These are phyloP conservation scores for Lasiodiplodia sp. DNA, from an alignment of 2,329 filamentous ascomycete species.

Conservation along the genomic window DNA sequence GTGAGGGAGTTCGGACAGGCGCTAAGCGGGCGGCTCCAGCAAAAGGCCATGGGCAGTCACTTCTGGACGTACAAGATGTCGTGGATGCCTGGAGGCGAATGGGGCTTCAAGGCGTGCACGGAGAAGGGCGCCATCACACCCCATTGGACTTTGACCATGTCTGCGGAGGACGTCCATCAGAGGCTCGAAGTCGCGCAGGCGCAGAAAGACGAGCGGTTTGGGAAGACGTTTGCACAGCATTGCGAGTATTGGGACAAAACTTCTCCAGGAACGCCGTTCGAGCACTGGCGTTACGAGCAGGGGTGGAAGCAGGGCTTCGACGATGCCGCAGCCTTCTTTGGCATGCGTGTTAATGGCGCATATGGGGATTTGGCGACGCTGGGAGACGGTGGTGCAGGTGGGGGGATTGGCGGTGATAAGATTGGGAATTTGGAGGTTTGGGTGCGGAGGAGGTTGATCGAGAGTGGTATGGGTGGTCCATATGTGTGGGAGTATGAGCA, in stretches of 20 bases:
- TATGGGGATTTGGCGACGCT: constrained; percentile 10
- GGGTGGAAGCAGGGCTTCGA: constrained; percentile 64
- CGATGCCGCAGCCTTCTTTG: constrained; percentile 63
- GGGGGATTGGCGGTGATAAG: constrained; percentile 54
- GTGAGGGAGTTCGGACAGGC: constrained; percentile 57
- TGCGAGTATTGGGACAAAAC: constrained; percentile 59
- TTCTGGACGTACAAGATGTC: constrained; percentile 70
- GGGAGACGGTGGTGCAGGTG: constrained; percentile 38
- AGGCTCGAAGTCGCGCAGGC: constrained; percentile 50
- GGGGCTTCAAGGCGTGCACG: constrained; percentile 64
- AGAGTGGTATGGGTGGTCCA: constrained; percentile 57
- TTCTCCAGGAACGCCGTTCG: constrained; percentile 54
- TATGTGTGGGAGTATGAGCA: constrained; percentile 62
- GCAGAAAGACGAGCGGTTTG: constrained; percentile 47
- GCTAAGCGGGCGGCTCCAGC: constrained; percentile 58
- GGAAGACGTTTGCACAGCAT: constrained; percentile 52
- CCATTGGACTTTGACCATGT: constrained; percentile 49
- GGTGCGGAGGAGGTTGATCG: constrained; percentile 62
- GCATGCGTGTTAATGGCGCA: constrained; percentile 42
- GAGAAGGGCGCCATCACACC: constrained; percentile 53
- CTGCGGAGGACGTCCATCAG: constrained; percentile 46
- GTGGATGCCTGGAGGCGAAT: constrained; percentile 68
- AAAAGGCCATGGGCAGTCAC: constrained; percentile 60
- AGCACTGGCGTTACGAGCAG: constrained; percentile 62
- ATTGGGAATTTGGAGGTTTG: constrained; percentile 67